Evolutionary conservation across 1,284 basidiomycete genomes (phyloP).

Genomic region (Tilletia horrida): DNA sequence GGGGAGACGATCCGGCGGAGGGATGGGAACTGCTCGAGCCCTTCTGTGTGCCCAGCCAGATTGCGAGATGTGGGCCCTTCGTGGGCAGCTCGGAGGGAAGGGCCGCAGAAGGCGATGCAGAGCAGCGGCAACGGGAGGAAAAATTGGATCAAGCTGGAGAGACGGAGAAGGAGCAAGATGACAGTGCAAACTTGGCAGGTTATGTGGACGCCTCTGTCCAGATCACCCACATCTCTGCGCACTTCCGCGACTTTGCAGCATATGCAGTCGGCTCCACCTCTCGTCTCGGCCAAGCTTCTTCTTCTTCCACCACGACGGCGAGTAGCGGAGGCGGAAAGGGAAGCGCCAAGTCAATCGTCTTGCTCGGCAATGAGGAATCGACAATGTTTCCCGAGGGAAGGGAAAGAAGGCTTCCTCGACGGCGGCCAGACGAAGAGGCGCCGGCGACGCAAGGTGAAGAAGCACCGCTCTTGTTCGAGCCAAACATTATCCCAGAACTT

Average conservation of each 20-base stretch:
- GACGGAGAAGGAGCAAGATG: slow-evolving; percentile 11
- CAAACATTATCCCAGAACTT: slow-evolving; percentile 67
- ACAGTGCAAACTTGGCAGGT: neutral
- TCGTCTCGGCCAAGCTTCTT: neutral
- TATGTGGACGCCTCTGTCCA: slow-evolving; percentile 24
- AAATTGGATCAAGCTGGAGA: too few relatives aligned
- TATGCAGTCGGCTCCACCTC: slow-evolving; percentile 58
- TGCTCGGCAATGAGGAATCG: slow-evolving; percentile 44
- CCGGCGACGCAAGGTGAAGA: neutral
- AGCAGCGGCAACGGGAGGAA: neutral
- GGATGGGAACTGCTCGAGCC: slow-evolving; percentile 60
- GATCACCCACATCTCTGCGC: slow-evolving; percentile 71
- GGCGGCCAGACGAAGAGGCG: neutral
- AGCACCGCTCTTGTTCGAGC: slow-evolving; percentile 38
- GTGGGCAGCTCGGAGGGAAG: too few relatives aligned
- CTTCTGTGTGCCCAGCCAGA: slow-evolving; percentile 19
- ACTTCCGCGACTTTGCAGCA: slow-evolving; percentile 72
- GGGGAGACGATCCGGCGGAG: slow-evolving; percentile 59
- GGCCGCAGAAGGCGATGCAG: too few relatives aligned
- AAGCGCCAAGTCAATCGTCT: slow-evolving; percentile 29
- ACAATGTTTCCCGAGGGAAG: neutral
- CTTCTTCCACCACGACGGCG: too few relatives aligned
- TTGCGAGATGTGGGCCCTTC: slow-evolving; percentile 10
- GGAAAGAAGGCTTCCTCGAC: neutral
- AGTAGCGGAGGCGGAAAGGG: neutral